Evolutionary conservation across 306 rosid genomes (phyloP).

Genomic region (Cyclanthera cordifolia): DNA sequence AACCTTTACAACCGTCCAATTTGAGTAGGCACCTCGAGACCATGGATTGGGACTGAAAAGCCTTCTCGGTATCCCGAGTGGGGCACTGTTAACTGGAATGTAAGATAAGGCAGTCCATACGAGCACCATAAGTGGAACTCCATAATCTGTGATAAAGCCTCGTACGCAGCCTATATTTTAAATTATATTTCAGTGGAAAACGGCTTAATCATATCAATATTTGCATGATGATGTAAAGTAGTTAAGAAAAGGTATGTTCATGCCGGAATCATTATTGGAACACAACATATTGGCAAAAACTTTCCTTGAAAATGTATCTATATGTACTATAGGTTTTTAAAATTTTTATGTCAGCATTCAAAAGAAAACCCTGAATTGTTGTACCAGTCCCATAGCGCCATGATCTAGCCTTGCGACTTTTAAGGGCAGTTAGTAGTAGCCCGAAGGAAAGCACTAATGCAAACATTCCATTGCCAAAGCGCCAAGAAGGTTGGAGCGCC

Average conservation of each 20-base stretch:
- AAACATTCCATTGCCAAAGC: slow-evolving; percentile 97
- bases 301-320: not conserved
- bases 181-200: slow-evolving; percentile 11
- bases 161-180: slow-evolving; percentile 52
- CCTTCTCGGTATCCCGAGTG: slow-evolving; percentile 81
- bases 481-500: slow-evolving; percentile 63
- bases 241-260: not conserved
- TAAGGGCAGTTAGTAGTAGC: slow-evolving; percentile 68
- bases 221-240: not conserved
- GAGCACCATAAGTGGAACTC: slow-evolving; percentile 88
- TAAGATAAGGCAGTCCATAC: slow-evolving; percentile 82
- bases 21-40: slow-evolving; percentile 90
- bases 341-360: not conserved
- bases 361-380: slow-evolving; percentile 9
- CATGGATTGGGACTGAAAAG: slow-evolving; percentile 97
- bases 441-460: slow-evolving; percentile 86
- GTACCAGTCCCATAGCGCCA: slow-evolving; percentile 95
- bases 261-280: not conserved
- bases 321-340: not conserved
- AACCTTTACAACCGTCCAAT: slow-evolving; percentile 88
- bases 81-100: slow-evolving; percentile 70
- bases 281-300: not conserved
- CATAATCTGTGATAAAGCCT: slow-evolving; percentile 82
- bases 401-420: slow-evolving; percentile 88
- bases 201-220: not conserved